phyloP scores from a whole-genome alignment of 441 rosid genomes.

The Erysimum cheiri region DNA sequence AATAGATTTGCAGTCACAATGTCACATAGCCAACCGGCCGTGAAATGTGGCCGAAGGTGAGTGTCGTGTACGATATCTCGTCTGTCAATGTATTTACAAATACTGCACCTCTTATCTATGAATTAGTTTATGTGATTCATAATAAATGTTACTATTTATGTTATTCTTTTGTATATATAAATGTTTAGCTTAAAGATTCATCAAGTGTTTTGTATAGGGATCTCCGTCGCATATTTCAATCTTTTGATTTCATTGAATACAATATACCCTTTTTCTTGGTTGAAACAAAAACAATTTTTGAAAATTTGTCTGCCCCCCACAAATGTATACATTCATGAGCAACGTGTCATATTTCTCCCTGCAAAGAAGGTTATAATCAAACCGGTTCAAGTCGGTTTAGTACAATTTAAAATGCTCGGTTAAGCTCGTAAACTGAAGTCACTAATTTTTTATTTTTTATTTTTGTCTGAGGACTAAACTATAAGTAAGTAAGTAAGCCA shows the following conservation, averaged over 20 bases:
- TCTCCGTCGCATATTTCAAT: slow-evolving; percentile 32
- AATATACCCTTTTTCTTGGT: neutral
- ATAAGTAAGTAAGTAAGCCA: neutral
- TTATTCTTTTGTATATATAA: neutral
- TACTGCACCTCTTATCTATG: neutral
- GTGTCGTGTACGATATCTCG: slow-evolving; percentile 52
- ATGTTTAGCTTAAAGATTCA: slow-evolving; percentile 33
- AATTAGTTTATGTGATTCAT: slow-evolving; percentile 10
- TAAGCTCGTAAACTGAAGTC: neutral
- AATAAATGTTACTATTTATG: slow-evolving; percentile 1
- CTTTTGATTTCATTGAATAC: neutral
- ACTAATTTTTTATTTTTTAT: no score
- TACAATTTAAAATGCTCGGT: neutral
- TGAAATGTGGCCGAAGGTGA: slow-evolving; percentile 41
- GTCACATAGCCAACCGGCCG: slow-evolving; percentile 11
- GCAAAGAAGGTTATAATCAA: neutral
- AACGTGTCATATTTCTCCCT: neutral
- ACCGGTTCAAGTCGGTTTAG: neutral
- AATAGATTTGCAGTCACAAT: neutral
- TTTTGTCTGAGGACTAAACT: no score
- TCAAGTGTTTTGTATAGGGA: slow-evolving; percentile 41
- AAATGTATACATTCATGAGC: neutral
- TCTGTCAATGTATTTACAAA: slow-evolving; percentile 24
- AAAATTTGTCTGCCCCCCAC: neutral
- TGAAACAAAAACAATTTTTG: neutral